Conservation (phyloP, 148 eudicot species). For the Salicornia ramosissima region DNA sequence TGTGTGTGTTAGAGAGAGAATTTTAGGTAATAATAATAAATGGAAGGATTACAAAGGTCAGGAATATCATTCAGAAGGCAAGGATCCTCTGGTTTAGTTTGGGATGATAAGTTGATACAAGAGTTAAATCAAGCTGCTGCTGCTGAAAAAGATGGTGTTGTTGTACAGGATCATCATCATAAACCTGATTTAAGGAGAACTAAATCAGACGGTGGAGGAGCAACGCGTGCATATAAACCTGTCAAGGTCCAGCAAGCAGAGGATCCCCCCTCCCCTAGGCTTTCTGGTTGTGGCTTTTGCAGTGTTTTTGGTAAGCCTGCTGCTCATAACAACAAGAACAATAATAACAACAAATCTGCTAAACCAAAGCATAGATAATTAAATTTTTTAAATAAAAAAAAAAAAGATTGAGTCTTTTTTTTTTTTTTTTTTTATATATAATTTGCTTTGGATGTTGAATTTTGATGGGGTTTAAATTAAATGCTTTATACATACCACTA, state of each 20-base stretch:
- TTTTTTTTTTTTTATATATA: neutral
- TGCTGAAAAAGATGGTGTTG: neutral
- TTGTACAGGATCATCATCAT: constrained; percentile 10
- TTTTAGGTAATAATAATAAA: too few species aligned
- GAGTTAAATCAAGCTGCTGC: constrained; percentile 27
- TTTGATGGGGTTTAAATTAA: neutral
- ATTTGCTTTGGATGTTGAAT: neutral
- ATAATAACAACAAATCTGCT: constrained; percentile 22
- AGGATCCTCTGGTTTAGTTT: constrained; percentile 76
- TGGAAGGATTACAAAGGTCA: constrained; percentile 74
- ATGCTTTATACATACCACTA: neutral
- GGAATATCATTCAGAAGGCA: constrained; percentile 57
- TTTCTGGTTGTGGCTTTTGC: constrained; percentile 58
- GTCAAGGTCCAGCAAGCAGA: constrained; percentile 42
- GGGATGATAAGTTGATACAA: constrained; percentile 62
- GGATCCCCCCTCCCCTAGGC: constrained; percentile 80
- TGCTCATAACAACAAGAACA: constrained; percentile 3
- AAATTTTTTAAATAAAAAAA: neutral
- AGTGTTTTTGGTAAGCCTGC: constrained; percentile 40
- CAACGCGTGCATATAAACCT: constrained; percentile 21
- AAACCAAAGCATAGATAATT: constrained; percentile 15
- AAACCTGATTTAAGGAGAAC: constrained; percentile 20
- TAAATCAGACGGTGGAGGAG: constrained; percentile 29
- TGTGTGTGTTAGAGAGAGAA: too few species aligned
- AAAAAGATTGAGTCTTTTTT: neutral